phyloP scores from a whole-genome alignment of 1,139 yeast genomes.

The Geotrichum siamense region DNA sequence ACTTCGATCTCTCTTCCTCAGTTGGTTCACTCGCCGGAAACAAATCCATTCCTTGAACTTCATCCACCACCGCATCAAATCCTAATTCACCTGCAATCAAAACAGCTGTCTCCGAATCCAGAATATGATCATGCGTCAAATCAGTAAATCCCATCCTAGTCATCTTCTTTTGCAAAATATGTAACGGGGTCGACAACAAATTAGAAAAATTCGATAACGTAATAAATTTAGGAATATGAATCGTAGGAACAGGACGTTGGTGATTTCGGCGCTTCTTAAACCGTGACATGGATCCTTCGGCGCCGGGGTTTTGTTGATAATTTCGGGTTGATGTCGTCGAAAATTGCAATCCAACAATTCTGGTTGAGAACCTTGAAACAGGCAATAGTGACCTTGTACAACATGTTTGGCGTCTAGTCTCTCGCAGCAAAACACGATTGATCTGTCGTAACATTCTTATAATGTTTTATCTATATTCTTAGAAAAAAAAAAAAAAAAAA shows the following conservation, averaged over 20 bases:
- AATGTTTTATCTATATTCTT: too few relatives aligned
- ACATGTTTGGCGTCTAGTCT: neutral
- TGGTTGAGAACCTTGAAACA: too few relatives aligned
- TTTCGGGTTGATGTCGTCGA: neutral
- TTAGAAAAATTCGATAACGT: constrained; percentile 73
- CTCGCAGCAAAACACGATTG: neutral
- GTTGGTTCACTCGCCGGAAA: constrained; percentile 43
- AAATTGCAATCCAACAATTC: neutral
- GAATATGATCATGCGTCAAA: constrained; percentile 65
- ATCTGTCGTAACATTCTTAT: constrained; percentile 1
- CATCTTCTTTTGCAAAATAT: constrained; percentile 52
- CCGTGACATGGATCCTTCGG: neutral
- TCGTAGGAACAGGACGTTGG: constrained; percentile 19
- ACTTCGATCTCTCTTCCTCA: constrained; percentile 21
- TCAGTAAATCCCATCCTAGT: constrained; percentile 69
- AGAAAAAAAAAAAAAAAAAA: too few relatives aligned
- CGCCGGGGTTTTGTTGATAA: neutral
- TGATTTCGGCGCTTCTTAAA: neutral
- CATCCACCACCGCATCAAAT: constrained; percentile 51
- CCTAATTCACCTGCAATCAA: constrained; percentile 87
- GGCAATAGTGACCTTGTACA: neutral
- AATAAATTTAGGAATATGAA: constrained; percentile 64
- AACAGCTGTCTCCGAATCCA: constrained; percentile 79
- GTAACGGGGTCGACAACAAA: constrained; percentile 57
- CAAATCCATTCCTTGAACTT: constrained; percentile 56